Percentiles rank a stretch among this genome's conserved stretches.
phyloP scores from a whole-genome alignment of 2,329 filamentous ascomycete genomes.

The Ascochyta rabiei region DNA sequence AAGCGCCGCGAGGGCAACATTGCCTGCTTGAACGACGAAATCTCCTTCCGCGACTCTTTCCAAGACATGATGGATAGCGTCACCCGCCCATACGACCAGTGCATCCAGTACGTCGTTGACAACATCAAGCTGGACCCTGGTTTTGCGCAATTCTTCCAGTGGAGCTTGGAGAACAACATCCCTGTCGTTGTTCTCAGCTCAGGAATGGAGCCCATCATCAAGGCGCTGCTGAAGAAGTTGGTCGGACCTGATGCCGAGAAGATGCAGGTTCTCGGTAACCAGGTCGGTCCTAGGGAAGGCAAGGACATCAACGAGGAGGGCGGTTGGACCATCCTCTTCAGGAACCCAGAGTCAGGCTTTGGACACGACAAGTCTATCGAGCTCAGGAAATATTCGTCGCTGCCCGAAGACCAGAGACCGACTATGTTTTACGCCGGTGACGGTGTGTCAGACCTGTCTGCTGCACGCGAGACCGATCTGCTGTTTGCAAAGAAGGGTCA shows the following conservation, averaged over 20 bases:
- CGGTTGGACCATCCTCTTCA: conserved; percentile 88
- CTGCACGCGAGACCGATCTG: conserved; percentile 89
- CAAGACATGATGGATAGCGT: conserved; percentile 91
- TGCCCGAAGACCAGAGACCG: conserved; percentile 72
- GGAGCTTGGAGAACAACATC: conserved; percentile 80
- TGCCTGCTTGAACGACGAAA: conserved; percentile 73
- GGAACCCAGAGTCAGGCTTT: conserved; percentile 80
- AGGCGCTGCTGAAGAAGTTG: conserved; percentile 77
- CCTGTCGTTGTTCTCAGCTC: conserved; percentile 91
- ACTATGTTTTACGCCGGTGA: conserved; percentile 94
- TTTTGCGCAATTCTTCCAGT: conserved; percentile 87
- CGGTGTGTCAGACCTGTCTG: conserved; percentile 89
- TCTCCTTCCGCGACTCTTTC: conserved; percentile 83
- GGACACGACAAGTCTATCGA: conserved; percentile 97
- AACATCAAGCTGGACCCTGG: conserved; percentile 89
- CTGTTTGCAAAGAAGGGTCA: conserved; percentile 92
- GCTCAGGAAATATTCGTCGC: conserved; percentile 81
- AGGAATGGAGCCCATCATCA: conserved; percentile 92
- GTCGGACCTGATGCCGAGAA: conserved; percentile 78
- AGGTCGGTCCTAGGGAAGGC: conserved; percentile 70
- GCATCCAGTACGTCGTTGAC: conserved; percentile 75
- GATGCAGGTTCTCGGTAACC: conserved; percentile 90
- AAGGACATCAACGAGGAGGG: conserved; percentile 81
- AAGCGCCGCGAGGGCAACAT: conserved; percentile 75
- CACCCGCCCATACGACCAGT: conserved; percentile 78